Evolutionary conservation across 2,329 filamentous ascomycete genomes (phyloP), one percentile per base, ranked within the genome.

Genomic region (Arthrobotrys pseudoclavata): DNA sequence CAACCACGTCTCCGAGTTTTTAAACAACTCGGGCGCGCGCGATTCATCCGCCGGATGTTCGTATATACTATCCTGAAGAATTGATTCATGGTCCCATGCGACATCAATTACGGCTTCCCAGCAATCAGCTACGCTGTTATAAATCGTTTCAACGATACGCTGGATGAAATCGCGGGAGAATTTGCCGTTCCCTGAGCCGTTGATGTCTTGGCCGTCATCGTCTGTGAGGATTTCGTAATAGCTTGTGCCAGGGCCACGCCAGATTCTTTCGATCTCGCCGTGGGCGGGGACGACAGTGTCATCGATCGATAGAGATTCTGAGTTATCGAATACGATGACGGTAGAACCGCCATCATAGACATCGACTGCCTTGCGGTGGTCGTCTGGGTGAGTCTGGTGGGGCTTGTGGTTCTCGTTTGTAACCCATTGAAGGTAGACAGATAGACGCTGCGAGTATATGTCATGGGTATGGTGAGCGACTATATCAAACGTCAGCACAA

Each of bases 261-360:
- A 88, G n/a, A 85, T 83, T n/a, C 83, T 83, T 80, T 88, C 87
- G 57, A 86, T 84, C 70, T 87, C 85, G 52, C 86, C 84, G 13
- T 86, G 83, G 2, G 87, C 86, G 1, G 85, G 83, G 20, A 88
- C 85, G 9, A 88, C 79, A 0, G 86, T 88, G 79, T 88, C 85
- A 42, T 86, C 83, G 26, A 86, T 84, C 10, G 83, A 84, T 18
- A 84, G 83, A 1, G 85, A 85, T 29, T 86, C 84, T 0, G 86
- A 86, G 57, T 86, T 85, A 76, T 88, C 87, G 75, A 88, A 87
- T 29, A 88, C 82, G 67, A 88, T 86, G 69, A 88, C 85, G 0
- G 86, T 86, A 72, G 84, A 85, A 20, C 84, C 84, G 57, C 87
- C 87, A 74, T 88, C 87, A 3, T 87, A 83, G 0, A 83, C 83